A percentile compares a stretch with the other conserved stretches of the same genome.
Conservation (phyloP, 129 eudicot species). For the Daucus carota region DH1_v3.0 NC_030385.2:17770001-17770500, state of each 20-base stretch:
- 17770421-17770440: neutral
- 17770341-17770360: neutral
- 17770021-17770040: neutral
- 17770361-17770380: neutral
- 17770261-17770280: conserved; percentile 93
- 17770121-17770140: too few species aligned
- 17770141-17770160: too few species aligned
- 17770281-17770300: conserved; percentile 95
- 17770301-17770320: conserved; percentile 97
- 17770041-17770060: neutral
- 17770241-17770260: conserved; percentile 94
- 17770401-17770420: neutral
- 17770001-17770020: neutral
- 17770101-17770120: too few species aligned
- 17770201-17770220: neutral
- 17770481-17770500: neutral
- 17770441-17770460: neutral
- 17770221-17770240: conserved; percentile 89
- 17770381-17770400: neutral
- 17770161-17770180: too few species aligned
- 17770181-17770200: neutral
- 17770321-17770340: conserved; percentile 99
- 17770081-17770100: too few species aligned
- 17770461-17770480: neutral
- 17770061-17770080: too few species aligned